These are phyloP conservation scores for Tylopilus sp. DNA, from an alignment of 768 basidiomycete species.

Conservation along the genomic window DNA sequence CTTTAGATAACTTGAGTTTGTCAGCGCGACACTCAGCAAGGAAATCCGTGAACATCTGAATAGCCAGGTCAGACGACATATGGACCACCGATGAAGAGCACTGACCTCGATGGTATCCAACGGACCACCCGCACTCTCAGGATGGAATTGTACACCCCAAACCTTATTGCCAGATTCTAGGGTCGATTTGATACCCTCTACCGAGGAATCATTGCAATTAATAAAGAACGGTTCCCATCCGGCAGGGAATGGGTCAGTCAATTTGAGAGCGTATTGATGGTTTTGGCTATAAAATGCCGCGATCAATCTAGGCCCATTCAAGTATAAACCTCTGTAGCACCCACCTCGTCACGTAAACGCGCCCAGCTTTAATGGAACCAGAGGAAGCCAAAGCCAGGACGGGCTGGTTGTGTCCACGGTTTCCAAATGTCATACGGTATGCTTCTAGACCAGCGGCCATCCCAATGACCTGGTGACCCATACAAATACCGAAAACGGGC, in stretches of 20 bases:
- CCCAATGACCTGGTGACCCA: slow-evolving; percentile 98
- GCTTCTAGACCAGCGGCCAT: slow-evolving; percentile 96
- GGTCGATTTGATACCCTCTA: slow-evolving; percentile 98
- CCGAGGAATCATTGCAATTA: slow-evolving; percentile 98
- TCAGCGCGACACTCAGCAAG: slow-evolving; percentile 71
- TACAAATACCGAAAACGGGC: slow-evolving; percentile 97
- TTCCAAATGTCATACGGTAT: slow-evolving; percentile 99
- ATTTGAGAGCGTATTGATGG: slow-evolving; percentile 94
- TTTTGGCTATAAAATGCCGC: slow-evolving; percentile 62
- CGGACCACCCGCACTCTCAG: slow-evolving; percentile 97
- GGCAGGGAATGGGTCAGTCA: slow-evolving; percentile 91
- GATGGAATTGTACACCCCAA: slow-evolving; percentile 99
- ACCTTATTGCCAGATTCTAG: slow-evolving; percentile 82
- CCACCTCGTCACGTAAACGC: slow-evolving; percentile 94
- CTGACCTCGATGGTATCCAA: slow-evolving; percentile 94
- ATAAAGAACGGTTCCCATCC: slow-evolving; percentile 99
- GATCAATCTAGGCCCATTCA: slow-evolving; percentile 5
- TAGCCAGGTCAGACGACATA: not conserved
- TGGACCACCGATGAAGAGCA: not conserved
- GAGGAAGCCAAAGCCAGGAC: slow-evolving; percentile 92
- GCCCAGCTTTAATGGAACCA: slow-evolving; percentile 91
- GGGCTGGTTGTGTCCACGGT: slow-evolving; percentile 98
- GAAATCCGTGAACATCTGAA: slow-evolving; percentile 93
- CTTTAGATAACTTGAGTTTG: slow-evolving; percentile 36
- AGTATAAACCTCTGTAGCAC: too few species aligned